A percentile compares a stretch with the other conserved stretches of the same genome.
Conservation (phyloP, 202 grass and related monocot species). For the Brachypodium distachyon region DNA sequence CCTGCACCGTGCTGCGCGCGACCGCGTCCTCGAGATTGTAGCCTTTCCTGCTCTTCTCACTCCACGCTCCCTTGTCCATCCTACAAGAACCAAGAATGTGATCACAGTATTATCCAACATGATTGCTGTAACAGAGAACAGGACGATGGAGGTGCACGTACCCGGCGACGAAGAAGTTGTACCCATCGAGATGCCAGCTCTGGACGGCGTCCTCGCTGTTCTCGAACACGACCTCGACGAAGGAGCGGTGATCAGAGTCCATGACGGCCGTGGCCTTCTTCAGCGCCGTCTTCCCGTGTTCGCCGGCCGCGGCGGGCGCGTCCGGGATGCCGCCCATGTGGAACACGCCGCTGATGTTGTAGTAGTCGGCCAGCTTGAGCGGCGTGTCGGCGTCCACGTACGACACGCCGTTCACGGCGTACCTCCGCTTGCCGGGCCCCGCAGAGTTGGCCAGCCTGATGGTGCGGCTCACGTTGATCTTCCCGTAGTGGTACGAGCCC, state of each 20-base stretch:
- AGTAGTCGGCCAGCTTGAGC: slow-evolving; percentile 84
- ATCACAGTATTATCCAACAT: neutral
- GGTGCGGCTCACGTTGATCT: slow-evolving; percentile 68
- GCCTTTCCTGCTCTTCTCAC: slow-evolving; percentile 30
- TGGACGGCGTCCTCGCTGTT: slow-evolving; percentile 61
- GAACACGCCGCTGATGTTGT: slow-evolving; percentile 69
- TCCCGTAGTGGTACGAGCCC: slow-evolving; percentile 85
- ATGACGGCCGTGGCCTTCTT: slow-evolving; percentile 57
- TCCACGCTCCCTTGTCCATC: slow-evolving; percentile 67
- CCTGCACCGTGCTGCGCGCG: slow-evolving; percentile 62
- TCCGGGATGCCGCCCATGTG: slow-evolving; percentile 48
- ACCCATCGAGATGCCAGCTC: slow-evolving; percentile 87
- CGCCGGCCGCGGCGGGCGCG: neutral
- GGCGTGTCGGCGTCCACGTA: slow-evolving; percentile 73
- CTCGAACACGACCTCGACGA: slow-evolving; percentile 75
- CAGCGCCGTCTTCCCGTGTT: neutral
- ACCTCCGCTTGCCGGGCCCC: slow-evolving; percentile 43
- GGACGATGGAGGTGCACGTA: neutral
- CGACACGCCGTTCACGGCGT: slow-evolving; percentile 73
- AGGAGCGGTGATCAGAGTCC: slow-evolving; percentile 58
- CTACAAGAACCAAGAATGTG: slow-evolving; percentile 1
- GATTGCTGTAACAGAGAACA: neutral
- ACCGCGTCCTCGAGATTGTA: slow-evolving; percentile 86
- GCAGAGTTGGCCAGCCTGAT: slow-evolving; percentile 53
- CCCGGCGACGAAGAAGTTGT: slow-evolving; percentile 78